Evolutionary conservation across 179 eudicot species (phyloP), one percentile per base, ranked within the genome.

Genomic region (Beta lomatogona): DNA sequence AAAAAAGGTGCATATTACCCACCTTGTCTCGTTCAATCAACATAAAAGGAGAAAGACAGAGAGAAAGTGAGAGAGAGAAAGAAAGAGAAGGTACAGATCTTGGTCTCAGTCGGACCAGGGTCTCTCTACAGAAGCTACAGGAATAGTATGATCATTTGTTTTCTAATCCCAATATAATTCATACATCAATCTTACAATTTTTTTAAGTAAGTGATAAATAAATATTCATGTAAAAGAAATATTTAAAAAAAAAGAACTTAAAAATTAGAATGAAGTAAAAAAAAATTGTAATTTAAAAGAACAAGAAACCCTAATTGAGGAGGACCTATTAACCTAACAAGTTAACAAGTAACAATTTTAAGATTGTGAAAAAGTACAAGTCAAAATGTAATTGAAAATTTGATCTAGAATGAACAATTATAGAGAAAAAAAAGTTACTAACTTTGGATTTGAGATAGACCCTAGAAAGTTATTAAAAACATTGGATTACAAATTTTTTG

Each of bases 1-100:
- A 36, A 36, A 36, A 79, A 55, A 68, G 73, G 70, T 73, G 91
- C 83, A 86, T 83, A 83, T 82, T 85, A 82, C 84, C 79, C 79
- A 77, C 76, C 76, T 82, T 86, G 93, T 88, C 86, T 91, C 52
- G 91, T 90, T 90, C 93, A 90, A 90, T 90, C 93, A 90, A 74
- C 71, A 85, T 15, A 79, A 78, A 25, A 85, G 77, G 74, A 54
- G 75, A 58, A 36, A 54, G 64, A 63, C 41, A 74, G 70, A 58
- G 44, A 53, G 64, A 44, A 12, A 21, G 41, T 25, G 21, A 58
- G 61, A 57, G 71, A 48, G 28, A 79, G 69, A 69, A 55, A 79
- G 74, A 70, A 41, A 46, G 45, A 25, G 66, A 71, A 31, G 77
- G 48, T 71, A 76, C 82, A 79, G 84, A 83, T 75, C 77, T 81